Conservation (phyloP, 345 rosid species). For the Reutealis trisperma region DNA sequence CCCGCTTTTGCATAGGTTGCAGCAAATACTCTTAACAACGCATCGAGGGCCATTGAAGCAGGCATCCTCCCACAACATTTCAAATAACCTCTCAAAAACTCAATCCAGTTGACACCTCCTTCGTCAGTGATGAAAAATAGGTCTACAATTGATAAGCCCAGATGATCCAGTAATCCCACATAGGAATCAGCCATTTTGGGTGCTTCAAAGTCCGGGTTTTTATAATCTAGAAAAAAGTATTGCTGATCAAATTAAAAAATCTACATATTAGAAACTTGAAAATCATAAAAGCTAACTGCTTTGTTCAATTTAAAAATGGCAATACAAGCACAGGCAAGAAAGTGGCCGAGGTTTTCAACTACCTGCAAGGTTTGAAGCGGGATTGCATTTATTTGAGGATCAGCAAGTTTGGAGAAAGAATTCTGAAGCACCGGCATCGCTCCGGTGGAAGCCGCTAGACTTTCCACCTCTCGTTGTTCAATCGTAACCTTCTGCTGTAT, state of each 20-base stretch:
- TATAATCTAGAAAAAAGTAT: constrained; percentile 54
- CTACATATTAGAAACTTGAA: background rate
- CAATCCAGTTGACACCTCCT: constrained; percentile 68
- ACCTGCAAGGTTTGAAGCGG: constrained; percentile 68
- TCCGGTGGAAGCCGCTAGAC: constrained; percentile 69
- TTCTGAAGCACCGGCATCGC: constrained; percentile 65
- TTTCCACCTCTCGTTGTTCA: constrained; percentile 67
- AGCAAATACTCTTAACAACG: constrained; percentile 55
- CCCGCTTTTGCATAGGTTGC: constrained; percentile 43
- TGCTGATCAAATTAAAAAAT: constrained; percentile 41
- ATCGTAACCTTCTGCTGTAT: constrained; percentile 39
- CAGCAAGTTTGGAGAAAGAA: constrained; percentile 60
- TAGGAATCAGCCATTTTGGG: constrained; percentile 44
- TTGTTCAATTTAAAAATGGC: background rate
- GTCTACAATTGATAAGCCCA: constrained; percentile 70
- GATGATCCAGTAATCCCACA: constrained; percentile 47
- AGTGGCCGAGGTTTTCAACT: too few relatives aligned
- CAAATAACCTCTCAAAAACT: constrained; percentile 70
- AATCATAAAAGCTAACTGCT: background rate
- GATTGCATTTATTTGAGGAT: constrained; percentile 53
- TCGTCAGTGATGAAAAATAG: constrained; percentile 51
- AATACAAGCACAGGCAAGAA: background rate
- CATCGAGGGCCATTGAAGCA: constrained; percentile 47
- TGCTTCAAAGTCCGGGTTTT: constrained; percentile 44
- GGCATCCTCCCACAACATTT: constrained; percentile 83